phyloP scores from a whole-genome alignment of 164 flowering plant genomes.

The Liriodendron chinense region DNA sequence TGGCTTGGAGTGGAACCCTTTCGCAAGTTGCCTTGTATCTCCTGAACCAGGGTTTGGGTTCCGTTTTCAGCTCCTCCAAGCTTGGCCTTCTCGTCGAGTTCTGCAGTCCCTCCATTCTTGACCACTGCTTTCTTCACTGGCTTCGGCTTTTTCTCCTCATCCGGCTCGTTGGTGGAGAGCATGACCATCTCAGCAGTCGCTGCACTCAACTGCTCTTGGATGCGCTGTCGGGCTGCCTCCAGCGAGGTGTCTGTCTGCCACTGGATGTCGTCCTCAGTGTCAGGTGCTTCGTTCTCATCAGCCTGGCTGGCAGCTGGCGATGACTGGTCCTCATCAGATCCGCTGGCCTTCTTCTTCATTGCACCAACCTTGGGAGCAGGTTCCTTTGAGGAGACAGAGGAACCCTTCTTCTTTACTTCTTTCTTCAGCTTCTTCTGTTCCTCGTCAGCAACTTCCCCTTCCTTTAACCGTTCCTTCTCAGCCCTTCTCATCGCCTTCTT shows the following conservation, averaged over 20 bases:
- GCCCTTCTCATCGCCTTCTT: slow-evolving; percentile 94
- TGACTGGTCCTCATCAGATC: slow-evolving; percentile 58
- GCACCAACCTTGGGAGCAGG: slow-evolving; percentile 20
- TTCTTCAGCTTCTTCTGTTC: slow-evolving; percentile 74
- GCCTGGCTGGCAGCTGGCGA: slow-evolving; percentile 55
- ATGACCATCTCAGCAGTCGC: slow-evolving; percentile 78
- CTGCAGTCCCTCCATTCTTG: slow-evolving; percentile 8
- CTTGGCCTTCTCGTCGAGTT: slow-evolving; percentile 14
- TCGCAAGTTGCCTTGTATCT: slow-evolving; percentile 35
- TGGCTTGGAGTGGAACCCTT: slow-evolving; percentile 42
- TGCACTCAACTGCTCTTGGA: slow-evolving; percentile 72
- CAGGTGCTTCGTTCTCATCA: slow-evolving; percentile 42
- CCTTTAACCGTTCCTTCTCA: slow-evolving; percentile 89
- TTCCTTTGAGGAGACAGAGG: slow-evolving; percentile 27
- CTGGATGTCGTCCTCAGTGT: slow-evolving; percentile 48
- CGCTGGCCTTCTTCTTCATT: slow-evolving; percentile 45
- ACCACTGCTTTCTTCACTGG: slow-evolving; percentile 1
- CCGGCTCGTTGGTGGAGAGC: slow-evolving; percentile 43
- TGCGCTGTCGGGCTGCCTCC: slow-evolving; percentile 63
- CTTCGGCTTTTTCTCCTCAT: slow-evolving; percentile 24
- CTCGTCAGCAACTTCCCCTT: slow-evolving; percentile 89
- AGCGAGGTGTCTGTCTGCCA: slow-evolving; percentile 82
- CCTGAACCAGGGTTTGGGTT: slow-evolving; percentile 23
- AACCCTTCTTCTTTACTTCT: slow-evolving; percentile 56
- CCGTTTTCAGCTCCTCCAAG: slow-evolving; percentile 7